Evolutionary conservation across 73 alveolate genomes (phyloP).

Genomic region (Durusdinium trenchii): DNA sequence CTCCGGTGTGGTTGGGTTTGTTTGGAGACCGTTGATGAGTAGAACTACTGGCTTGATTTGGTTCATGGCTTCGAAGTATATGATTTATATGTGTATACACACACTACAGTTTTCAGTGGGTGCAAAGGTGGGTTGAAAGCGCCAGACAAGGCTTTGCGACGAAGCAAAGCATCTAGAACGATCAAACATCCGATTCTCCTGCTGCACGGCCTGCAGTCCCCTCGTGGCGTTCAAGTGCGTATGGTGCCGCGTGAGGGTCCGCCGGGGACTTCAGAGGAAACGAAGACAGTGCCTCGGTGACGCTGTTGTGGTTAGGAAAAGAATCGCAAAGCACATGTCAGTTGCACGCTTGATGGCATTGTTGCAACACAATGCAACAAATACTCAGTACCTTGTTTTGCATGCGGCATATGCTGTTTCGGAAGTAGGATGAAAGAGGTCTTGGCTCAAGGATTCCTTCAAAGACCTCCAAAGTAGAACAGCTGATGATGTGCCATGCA

Average conservation of each 20-base stretch:
- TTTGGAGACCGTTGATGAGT: background rate
- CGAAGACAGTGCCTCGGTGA: no score
- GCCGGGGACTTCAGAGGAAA: conserved; percentile 28
- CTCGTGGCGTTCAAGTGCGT: conserved; percentile 91
- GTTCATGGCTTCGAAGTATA: background rate
- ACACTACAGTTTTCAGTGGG: background rate
- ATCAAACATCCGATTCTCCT: no score
- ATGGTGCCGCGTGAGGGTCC: conserved; percentile 83
- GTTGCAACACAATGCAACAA: no score
- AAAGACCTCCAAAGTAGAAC: no score
- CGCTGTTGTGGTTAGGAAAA: background rate
- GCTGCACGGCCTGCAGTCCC: conserved; percentile 39
- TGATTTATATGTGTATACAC: background rate
- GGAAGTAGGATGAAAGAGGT: no score
- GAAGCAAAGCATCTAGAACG: no score
- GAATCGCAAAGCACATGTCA: no score
- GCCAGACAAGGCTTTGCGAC: background rate
- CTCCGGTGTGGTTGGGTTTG: background rate
- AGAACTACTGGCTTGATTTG: background rate
- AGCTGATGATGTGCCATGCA: background rate
- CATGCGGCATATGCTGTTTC: no score
- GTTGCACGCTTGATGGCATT: no score
- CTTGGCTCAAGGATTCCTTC: no score
- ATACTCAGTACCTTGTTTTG: no score
- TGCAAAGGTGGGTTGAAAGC: background rate